phyloP scores from a whole-genome alignment of 129 eudicot species.

The Centaurea solstitialis region DNA sequence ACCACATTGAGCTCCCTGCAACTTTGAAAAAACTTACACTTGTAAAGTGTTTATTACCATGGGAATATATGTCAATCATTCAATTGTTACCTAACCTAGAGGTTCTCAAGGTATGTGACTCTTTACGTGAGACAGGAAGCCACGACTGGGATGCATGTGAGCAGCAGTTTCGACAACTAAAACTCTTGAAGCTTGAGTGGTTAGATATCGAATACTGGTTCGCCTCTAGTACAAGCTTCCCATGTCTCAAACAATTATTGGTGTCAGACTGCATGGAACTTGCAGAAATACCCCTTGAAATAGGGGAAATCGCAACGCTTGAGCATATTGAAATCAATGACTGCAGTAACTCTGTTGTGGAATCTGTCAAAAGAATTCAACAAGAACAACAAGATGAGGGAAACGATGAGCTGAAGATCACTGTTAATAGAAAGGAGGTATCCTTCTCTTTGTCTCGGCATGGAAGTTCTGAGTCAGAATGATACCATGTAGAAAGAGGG shows the following conservation, averaged over 20 bases:
- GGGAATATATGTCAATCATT: slow-evolving; percentile 9
- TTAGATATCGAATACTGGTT: slow-evolving; percentile 14
- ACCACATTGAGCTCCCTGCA: neutral
- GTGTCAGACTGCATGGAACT: slow-evolving; percentile 16
- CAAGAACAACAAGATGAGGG: slow-evolving; percentile 16
- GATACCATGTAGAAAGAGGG: too few relatives aligned
- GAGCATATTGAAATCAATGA: slow-evolving; percentile 21
- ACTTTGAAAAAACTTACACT: slow-evolving; percentile 13
- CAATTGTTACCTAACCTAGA: slow-evolving; percentile 19
- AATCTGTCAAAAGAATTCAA: slow-evolving; percentile 4
- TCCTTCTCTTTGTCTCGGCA: neutral
- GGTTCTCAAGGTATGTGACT: slow-evolving; percentile 12
- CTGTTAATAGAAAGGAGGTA: too few relatives aligned
- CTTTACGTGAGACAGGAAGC: slow-evolving; percentile 12
- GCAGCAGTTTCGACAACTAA: slow-evolving; percentile 7
- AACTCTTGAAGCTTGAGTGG: slow-evolving; percentile 14
- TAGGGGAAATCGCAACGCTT: slow-evolving; percentile 28
- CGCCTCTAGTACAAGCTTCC: slow-evolving; percentile 22
- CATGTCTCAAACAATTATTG: slow-evolving; percentile 21
- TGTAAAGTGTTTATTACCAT: slow-evolving; percentile 5
- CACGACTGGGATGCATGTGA: slow-evolving; percentile 2
- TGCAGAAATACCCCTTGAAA: slow-evolving; percentile 26
- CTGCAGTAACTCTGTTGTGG: neutral
- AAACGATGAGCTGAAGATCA: slow-evolving; percentile 24
- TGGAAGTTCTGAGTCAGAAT: too few relatives aligned